Evolutionary conservation across 129 eudicot genomes (phyloP), one percentile per base, ranked within the genome.

Genomic region (Flaveria brownii): DNA sequence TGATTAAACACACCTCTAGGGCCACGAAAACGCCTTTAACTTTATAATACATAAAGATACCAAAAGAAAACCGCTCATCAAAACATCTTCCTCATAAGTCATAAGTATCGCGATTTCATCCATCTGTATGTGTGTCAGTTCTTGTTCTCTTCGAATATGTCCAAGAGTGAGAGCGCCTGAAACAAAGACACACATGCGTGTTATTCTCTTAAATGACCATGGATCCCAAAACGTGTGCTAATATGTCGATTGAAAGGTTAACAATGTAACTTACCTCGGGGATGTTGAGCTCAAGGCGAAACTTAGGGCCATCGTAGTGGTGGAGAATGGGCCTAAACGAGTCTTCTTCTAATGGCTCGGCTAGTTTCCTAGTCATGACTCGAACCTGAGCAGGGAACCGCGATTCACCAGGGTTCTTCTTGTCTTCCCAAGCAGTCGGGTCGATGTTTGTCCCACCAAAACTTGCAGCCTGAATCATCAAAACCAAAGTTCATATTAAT

Each of bases 341-440:
- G 82, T 95, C 99, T 73, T 95, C 99, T 52, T 95, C 99, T 30
- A 95, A 76, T 1, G 99, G 97, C 73, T 91, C 97, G 16, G 96
- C 93, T 55, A 95, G 72, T 70, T 95, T 91, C 81, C 99, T 83
- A 0, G 96, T 95, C 57, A 86, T 69, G 15, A 91, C 97, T 55
- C 90, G 89, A 22, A 95, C 99, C 89, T 95, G 99, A 68, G 99
- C 99, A 68, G 99, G 99, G 70, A 94, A 94, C 26, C 99, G 92
- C 0, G 99, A 94, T 85, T 94, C 99, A 1, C 97, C 92, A 0
- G 86, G 88, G 84, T 89, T 91, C 82, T 94, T 94, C 84, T 94
- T 94, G 93, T 94, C 99, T 81, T 94, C 99, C 99, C 99, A 94
- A 2, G 99, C 99, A 5, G 92, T 28, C 25, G 96, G 96, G 65